phyloP scores from a whole-genome alignment of 257 asterid species.

The Buddleja alternifolia region DNA sequence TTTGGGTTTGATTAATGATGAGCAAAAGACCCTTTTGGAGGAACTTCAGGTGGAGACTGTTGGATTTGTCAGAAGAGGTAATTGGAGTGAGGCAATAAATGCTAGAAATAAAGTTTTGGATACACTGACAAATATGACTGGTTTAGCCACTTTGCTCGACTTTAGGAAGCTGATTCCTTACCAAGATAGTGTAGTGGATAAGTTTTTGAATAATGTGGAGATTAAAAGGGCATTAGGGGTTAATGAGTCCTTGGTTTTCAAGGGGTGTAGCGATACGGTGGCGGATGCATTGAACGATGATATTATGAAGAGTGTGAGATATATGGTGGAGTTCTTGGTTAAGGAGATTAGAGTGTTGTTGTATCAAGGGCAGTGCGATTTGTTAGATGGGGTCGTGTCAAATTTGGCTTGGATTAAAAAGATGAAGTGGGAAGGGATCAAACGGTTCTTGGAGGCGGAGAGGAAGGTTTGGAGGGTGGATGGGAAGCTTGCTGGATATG shows the following conservation, averaged over 20 bases:
- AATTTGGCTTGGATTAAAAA: constrained; percentile 62
- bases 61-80: constrained; percentile 29
- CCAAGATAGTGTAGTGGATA: constrained; percentile 42
- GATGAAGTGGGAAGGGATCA: constrained; percentile 54
- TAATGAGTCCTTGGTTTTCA: constrained; percentile 38
- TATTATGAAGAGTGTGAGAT: constrained; percentile 63
- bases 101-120: constrained; percentile 41
- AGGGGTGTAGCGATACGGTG: constrained; percentile 46
- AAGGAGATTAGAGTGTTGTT: constrained; percentile 54
- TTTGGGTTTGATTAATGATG: constrained; percentile 52
- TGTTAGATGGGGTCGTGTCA: constrained; percentile 60
- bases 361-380: constrained; percentile 60
- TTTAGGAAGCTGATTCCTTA: constrained; percentile 49
- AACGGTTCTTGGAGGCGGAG: constrained; percentile 49
- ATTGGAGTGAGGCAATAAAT: constrained; percentile 53
- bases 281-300: constrained; percentile 43
- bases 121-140: constrained; percentile 51
- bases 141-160: constrained; percentile 58
- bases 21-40: constrained; percentile 45
- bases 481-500: constrained; percentile 54
- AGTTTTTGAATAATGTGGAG: constrained; percentile 40
- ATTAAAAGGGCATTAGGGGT: constrained; percentile 52
- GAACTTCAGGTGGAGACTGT: constrained; percentile 44
- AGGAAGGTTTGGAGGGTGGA: constrained; percentile 54
- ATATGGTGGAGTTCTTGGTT: constrained; percentile 54